Conservation (phyloP, 495 filamentous ascomycete genomes). For the Penicillium angulare region DNA sequence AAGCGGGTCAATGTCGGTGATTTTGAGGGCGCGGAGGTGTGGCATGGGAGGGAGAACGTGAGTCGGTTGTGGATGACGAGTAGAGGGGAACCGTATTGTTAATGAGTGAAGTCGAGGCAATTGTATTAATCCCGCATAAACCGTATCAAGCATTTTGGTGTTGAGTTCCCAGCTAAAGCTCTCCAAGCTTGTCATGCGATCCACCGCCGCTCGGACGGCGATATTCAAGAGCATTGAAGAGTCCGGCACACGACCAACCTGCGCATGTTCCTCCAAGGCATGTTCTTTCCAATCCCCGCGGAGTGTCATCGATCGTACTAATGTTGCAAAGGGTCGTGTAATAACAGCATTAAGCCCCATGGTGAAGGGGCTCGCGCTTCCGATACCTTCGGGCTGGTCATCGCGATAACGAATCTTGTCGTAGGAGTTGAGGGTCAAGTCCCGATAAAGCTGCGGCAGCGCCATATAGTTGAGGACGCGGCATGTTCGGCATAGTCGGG, state of each 20-base stretch:
- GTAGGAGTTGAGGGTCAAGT: conserved; percentile 58
- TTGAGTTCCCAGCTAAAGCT: conserved; percentile 63
- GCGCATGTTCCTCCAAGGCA: conserved; percentile 56
- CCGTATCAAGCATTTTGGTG: conserved; percentile 59
- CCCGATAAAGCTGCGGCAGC: conserved; percentile 58
- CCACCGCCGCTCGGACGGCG: conserved; percentile 55
- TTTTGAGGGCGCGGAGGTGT: conserved; percentile 49
- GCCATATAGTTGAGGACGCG: conserved; percentile 65
- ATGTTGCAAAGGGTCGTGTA: conserved; percentile 49
- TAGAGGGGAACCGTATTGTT: conserved; percentile 55
- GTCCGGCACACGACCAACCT: conserved; percentile 58
- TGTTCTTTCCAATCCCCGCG: conserved; percentile 59
- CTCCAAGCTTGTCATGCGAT: conserved; percentile 55
- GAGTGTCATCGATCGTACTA: conserved; percentile 53
- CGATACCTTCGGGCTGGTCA: conserved; percentile 59
- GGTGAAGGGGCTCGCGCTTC: conserved; percentile 59
- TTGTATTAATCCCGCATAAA: conserved; percentile 54
- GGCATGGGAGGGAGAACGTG: conserved; percentile 57
- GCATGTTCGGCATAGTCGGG: conserved; percentile 58
- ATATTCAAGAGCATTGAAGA: conserved; percentile 64
- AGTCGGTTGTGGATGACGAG: conserved; percentile 57
- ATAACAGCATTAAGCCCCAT: conserved; percentile 63
- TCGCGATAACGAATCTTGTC: conserved; percentile 58
- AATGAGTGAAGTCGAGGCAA: conserved; percentile 51
- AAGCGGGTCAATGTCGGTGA: conserved; percentile 61